Base-by-base conservation (phyloP, 176 grass and related monocot genomes). In the Panicum miliaceum region DNA sequence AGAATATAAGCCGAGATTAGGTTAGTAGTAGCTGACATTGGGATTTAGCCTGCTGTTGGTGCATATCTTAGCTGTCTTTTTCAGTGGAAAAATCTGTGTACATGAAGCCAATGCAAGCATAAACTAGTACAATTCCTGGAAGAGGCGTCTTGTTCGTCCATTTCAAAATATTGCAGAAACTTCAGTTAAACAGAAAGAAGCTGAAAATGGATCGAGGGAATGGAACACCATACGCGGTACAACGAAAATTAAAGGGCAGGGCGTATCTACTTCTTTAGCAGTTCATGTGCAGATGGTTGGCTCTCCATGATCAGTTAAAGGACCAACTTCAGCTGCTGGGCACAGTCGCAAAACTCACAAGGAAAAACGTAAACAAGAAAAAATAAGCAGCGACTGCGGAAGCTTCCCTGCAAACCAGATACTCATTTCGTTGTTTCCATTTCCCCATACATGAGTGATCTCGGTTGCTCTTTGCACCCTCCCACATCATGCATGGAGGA, bases 1-100 rank as follows among this genome's bases (percentile, higher is more conserved):
- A 84, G 48, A 80, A 61, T 51, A 23, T 73, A 74, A 61, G 29
- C 50, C 29, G 12, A 68, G 75, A 81, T 51, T 85, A 83, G 29
- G 2, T 32, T 32, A 32, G 29, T 32, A 32, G 46, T 27, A n/a
- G 50, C 29, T 73, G 58, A 42, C 4, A 35, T 37, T 72, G 12
- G 27, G 27, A 63, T 62, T 73, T 62, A 47, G 53, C 40, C 53
- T 61, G 35, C 29, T 65, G 27, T 12, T 48, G 12, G 68, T 46
- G 22, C 68, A 25, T 25, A 26, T 71, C 41, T 16, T 23, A 26
- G 46, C 12, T 22, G 6, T 71, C 41, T 9, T 47, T 2, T 47
- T 71, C n/a, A 4, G n/a, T 27, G n/a, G 0, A 26, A 26, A 11
- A 3, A 58, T 26, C 8, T 25, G 57, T 26, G 4, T 12, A 45